Base-by-base conservation (phyloP, 2,329 filamentous ascomycete species). In the Aspergillus versicolor region DNA sequence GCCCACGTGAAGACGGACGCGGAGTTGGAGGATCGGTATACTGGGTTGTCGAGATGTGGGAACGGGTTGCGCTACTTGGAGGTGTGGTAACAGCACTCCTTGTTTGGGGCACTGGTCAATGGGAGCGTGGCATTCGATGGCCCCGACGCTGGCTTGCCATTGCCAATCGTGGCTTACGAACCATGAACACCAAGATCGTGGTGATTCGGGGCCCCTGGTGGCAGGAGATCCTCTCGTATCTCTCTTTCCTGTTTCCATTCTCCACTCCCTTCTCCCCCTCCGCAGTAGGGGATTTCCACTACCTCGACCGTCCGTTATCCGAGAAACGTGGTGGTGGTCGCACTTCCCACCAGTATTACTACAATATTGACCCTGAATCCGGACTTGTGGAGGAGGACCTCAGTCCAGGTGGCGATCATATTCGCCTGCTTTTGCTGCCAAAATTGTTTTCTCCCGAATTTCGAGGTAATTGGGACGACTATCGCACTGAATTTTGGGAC, bases 371-470 rank as follows among this genome's bases (percentile, higher is more conserved):
- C 59, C 83, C 82, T 13, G 87, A 88, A 1, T 79, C 78, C 44
- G 82, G 83, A 52, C 63, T 73, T 4, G 86, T 91, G 55, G 92
- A 97, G 70, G 93, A 97, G 74, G 94, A 97, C 69, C 82, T 99
- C 43, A 89, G 91, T 0, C 86, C 90, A 0, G 93, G 92, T 0
- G 94, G 94, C 2, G 92, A 97, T 75, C 90, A 93, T 69, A 88
- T 99, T 65, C 94, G 96, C 73, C 82, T 99, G 1, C 80, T 97
- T 17, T 81, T 99, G 7, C 83, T 97, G 11, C 91, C 94, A 1
- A 99, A 99, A 71, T 92, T 92, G 0, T 99, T 99, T 70, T 95
- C 91, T 5, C 88, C 94, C 0, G 91, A 91, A 46, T 99, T 99
- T 69, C 84, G 94, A 19, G 92, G 97, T 73, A 96, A 96, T 63